These are phyloP conservation scores for Nakazawaea sp. DNA, from an alignment of 805 yeast species.

Conservation along the genomic window DNA sequence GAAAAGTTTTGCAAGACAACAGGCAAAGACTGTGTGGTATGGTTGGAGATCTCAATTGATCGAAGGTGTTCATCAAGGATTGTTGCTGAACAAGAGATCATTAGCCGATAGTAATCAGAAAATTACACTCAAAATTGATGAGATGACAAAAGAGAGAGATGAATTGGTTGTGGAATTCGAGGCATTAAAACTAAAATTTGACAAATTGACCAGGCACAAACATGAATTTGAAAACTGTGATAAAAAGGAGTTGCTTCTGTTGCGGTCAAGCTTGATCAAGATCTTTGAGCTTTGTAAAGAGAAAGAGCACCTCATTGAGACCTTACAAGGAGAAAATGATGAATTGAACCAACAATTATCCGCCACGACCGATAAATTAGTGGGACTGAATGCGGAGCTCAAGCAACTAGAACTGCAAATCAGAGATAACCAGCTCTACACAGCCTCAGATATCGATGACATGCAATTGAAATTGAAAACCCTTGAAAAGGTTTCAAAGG, in stretches of 20 bases:
- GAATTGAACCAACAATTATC: slow-evolving; percentile 2
- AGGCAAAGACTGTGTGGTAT: slow-evolving; percentile 53
- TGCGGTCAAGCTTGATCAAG: slow-evolving; percentile 12
- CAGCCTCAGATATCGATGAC: slow-evolving; percentile 9
- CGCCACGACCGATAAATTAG: background rate
- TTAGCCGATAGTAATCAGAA: slow-evolving; percentile 16
- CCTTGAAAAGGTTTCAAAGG: slow-evolving; percentile 5
- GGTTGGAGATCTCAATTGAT: slow-evolving; percentile 53
- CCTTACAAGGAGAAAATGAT: slow-evolving; percentile 9
- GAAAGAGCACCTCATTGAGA: slow-evolving; percentile 6
- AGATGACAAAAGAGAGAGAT: slow-evolving; percentile 12
- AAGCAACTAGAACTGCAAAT: slow-evolving; percentile 6
- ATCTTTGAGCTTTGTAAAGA: slow-evolving; percentile 2
- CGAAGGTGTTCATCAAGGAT: slow-evolving; percentile 33
- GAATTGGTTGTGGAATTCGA: slow-evolving; percentile 11
- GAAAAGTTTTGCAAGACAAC: slow-evolving; percentile 43
- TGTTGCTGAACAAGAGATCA: slow-evolving; percentile 16
- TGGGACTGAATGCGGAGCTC: slow-evolving; percentile 2
- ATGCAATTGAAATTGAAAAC: slow-evolving; percentile 12
- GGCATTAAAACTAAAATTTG: slow-evolving; percentile 9
- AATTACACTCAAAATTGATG: slow-evolving; percentile 13
- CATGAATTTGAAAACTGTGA: slow-evolving; percentile 14
- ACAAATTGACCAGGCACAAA: slow-evolving; percentile 12
- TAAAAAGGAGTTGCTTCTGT: slow-evolving; percentile 11
- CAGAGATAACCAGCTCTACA: slow-evolving; percentile 8